Base-by-base conservation (phyloP, 169 alveolate species). In the Plasmodium adleri region DNA sequence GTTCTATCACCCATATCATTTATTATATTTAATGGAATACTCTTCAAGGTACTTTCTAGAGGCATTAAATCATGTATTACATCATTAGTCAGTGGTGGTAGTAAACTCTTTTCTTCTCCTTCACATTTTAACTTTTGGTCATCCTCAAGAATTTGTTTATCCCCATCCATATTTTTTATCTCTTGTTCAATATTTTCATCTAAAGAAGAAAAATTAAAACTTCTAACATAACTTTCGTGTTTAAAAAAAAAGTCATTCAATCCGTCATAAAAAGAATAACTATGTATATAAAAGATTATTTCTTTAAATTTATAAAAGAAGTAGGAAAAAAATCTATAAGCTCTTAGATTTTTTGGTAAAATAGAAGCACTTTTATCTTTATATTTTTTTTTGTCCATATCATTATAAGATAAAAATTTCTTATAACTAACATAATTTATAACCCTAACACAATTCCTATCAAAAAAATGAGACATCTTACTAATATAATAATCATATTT, bases 371-470 rank as follows among this genome's bases (percentile, higher is more conserved):
- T 43, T 52, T 66, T 71, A 54, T 17, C 28, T 9, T 22, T 28
- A 3, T 7, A 13, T 17, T 26, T 26, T n/a, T 15, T 28, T 47
- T 8, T 45, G 7, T 78, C 22, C 12, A 45, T 50, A 28, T 64
- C 54, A 39, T 17, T 59, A 66, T 78, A 71, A 10, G 62, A 78
- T 50, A 43, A 58, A 66, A 52, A 26, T 50, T 78, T 78, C 24
- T 78, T 24, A 13, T 78, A 78, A 58, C 89, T 78, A n/a, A 78
- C 76, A 66, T 64, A 78, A 52, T 78, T 78, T 15, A 78, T 78
- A 15, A 78, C 60, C 26, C 89, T 64, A 5, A 78, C 28, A 32
- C 62, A 78, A 13, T 78, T 78, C 68, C 56, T 66, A 20, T 71
- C 78, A 64, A 78, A 64, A 43, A 66, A 66, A 64, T 49, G 28